Evolutionary conservation across 768 basidiomycete species (phyloP).

Genomic region (Flagelloscypha sp.): DNA sequence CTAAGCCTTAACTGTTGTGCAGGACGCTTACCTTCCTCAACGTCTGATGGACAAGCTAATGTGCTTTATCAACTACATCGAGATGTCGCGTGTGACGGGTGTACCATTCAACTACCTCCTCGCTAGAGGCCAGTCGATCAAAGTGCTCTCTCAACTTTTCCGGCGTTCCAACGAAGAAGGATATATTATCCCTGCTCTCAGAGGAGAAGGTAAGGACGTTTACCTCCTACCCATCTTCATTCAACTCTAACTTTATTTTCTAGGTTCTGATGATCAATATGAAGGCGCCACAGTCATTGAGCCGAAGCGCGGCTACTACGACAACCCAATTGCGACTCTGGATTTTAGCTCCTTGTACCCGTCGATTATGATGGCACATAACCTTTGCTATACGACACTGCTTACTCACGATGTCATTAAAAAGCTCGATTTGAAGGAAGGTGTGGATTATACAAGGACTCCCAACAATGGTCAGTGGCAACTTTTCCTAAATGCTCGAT

Average conservation of each 20-base stretch:
- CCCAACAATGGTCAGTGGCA: constrained; percentile 78
- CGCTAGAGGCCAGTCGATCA: constrained; percentile 94
- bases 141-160: constrained; percentile 92
- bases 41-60: constrained; percentile 94
- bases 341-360: constrained; percentile 99
- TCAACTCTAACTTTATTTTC: constrained; percentile 1
- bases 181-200: constrained; percentile 81
- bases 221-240: neutral
- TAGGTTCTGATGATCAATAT: constrained; percentile 91
- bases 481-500: neutral
- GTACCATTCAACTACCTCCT: constrained; percentile 97
- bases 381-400: constrained; percentile 96
- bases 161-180: constrained; percentile 88
- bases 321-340: constrained; percentile 92
- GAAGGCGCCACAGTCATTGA: constrained; percentile 99
- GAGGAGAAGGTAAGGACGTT: constrained; percentile 61
- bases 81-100: constrained; percentile 99
- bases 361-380: constrained; percentile 99
- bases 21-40: constrained; percentile 99
- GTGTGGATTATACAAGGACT: constrained; percentile 87
- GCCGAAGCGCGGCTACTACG: constrained; percentile 92
- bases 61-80: constrained; percentile 97
- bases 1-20: neutral
- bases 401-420: constrained; percentile 75
- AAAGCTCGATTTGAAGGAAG: constrained; percentile 67